Evolutionary conservation across 2,329 filamentous ascomycete species (phyloP).

Genomic region (Cercospora sp.): DNA sequence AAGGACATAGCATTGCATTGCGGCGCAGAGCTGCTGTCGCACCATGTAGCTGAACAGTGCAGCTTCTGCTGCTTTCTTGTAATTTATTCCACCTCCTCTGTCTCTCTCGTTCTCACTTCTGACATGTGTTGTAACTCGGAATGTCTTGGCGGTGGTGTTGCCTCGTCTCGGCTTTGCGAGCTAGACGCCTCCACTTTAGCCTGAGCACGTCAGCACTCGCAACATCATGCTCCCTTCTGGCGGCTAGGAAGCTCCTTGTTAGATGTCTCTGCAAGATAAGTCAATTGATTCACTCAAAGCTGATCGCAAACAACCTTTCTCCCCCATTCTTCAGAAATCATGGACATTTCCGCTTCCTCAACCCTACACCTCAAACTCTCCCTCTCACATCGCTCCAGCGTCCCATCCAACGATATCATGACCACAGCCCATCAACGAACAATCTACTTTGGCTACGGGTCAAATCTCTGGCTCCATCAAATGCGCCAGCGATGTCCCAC

Average conservation of each 20-base stretch:
- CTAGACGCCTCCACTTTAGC: neutral
- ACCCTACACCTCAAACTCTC: slow-evolving; percentile 3
- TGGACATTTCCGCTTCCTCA: slow-evolving; percentile 5
- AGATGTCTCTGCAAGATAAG: neutral
- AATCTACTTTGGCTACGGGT: slow-evolving; percentile 66
- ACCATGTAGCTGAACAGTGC: neutral
- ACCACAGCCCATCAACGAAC: slow-evolving; percentile 7
- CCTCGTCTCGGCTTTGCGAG: neutral
- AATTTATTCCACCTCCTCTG: neutral
- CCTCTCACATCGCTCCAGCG: neutral
- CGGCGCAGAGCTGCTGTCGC: slow-evolving; percentile 4
- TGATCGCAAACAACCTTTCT: neutral
- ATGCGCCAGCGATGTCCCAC: slow-evolving; percentile 63
- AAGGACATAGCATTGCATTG: slow-evolving; percentile 10
- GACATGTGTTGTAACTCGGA: neutral
- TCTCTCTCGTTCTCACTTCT: neutral
- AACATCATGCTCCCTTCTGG: neutral
- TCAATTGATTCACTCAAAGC: neutral
- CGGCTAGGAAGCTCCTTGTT: neutral
- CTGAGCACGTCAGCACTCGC: slow-evolving; percentile 6
- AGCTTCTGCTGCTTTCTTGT: slow-evolving; percentile 7
- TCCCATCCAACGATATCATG: neutral
- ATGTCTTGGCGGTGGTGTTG: neutral
- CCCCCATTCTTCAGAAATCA: neutral
- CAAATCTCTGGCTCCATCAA: slow-evolving; percentile 66